Base-by-base conservation (phyloP, 2,329 filamentous ascomycete genomes). In the Onygenales sp. region DNA sequence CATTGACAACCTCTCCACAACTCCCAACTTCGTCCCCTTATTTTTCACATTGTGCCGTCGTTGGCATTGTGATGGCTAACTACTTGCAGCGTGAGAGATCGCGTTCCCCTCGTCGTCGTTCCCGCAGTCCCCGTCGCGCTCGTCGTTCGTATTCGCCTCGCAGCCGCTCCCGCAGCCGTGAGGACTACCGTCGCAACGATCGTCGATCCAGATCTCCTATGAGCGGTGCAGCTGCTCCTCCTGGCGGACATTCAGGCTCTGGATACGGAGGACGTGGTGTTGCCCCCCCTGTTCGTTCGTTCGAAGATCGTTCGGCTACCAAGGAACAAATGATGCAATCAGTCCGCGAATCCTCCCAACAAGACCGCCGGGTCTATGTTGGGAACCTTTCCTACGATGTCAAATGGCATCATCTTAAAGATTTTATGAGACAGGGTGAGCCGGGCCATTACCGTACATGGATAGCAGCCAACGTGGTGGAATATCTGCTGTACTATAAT, bases 381-480 rank as follows among this genome's bases (percentile, higher is more conserved):
- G 93, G 93, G 74, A 98, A 98, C 71, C 81, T 98, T 64, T 93
- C 91, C 49, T 98, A 98, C 78, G 93, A 98, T 79, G 93, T 98
- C 72, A 98, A 98, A 79, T 98, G 93, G 93, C 92, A 97, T 78
- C 93, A 97, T 68, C 83, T 98, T 59, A 98, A 98, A 79, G 93
- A 98, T 78, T 97, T 97, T 71, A 98, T 98, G 93, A 87, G 93
- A 82, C 89, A 95, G 84, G 92, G 93, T 97, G 79, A 78, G 86
- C 62, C 61, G 61, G 59, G 57, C 62, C 56, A 61, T 58, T 52
- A 44, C 45, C 52, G 49, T 49, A 55, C 46, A 37, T 56, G 46
- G 56, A 27, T 27, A 27, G 21, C 21, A 27, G 21, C 21, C 21
- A 27, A 27, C 21, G 21, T 27, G 21, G 51, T 55, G 57, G 49